Evolutionary conservation across 768 basidiomycete genomes (phyloP), one percentile per base, ranked within the genome.

Genomic region (Tephrocybe rancida): DNA sequence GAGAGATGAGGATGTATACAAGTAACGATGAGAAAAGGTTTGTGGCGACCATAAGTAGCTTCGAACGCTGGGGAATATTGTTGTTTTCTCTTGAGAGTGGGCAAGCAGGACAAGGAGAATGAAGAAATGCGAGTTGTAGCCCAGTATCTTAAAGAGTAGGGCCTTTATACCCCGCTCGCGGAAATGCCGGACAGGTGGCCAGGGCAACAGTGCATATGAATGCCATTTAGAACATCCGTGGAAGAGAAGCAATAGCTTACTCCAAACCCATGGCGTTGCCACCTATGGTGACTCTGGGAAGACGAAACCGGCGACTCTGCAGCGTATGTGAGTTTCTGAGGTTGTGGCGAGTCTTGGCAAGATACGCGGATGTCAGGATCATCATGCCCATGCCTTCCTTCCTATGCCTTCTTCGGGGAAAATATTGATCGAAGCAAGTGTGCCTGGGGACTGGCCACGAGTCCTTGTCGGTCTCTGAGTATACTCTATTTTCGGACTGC

Each of bases 321-420:
- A 44, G 48, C 29, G 16, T 21, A 37, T 46, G 48, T 21, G 25
- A 43, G 13, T 49, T 19, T n/a, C n/a, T 21, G 50, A 27, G 24
- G 29, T 42, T 42, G 32, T 44, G 53, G 34, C 32, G 29, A 22
- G 37, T 43, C 35, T 39, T 41, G 19, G 29, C 52, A 50, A 59
- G 61, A 64, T 67, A 64, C 65, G 66, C 64, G 67, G 67, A 63
- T 54, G 58, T 56, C 50, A 57, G 38, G 39, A 58, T 52, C 49
- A 58, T 42, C 26, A 53, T 32, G 43, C 37, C 37, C 22, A 16
- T 39, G 16, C n/a, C 35, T 49, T 48, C 50, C 49, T 54, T n/a
- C n/a, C n/a, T 19, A 16, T 39, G 16, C n/a, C 35, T 49, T 48
- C 50, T 52, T 54, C 58, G 58, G 55, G 58, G 58, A 41, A 29